These are phyloP conservation scores for Catunica adiposa DNA, from an alignment of 2,329 filamentous ascomycete genomes.

Conservation along the genomic window DNA sequence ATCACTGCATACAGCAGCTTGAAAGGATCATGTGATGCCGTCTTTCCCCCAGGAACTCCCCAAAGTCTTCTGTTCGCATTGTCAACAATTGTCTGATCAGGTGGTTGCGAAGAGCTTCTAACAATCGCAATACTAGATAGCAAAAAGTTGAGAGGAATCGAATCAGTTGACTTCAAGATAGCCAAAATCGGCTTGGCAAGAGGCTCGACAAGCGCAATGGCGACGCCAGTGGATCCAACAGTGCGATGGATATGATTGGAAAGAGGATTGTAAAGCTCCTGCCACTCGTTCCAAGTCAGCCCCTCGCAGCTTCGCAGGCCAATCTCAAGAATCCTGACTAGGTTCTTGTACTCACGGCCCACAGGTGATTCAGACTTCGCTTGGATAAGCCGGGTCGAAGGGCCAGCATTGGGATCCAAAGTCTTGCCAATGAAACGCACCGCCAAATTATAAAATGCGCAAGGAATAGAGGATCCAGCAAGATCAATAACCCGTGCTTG, in stretches of 20 bases:
- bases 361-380: constrained; percentile 19
- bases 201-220: constrained; percentile 53
- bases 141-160: constrained; percentile 19
- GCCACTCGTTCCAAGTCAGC: constrained; percentile 32
- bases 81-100: constrained; percentile 47
- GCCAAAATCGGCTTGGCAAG: constrained; percentile 34
- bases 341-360: constrained; percentile 53
- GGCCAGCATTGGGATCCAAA: background rate
- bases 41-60: constrained; percentile 33
- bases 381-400: background rate
- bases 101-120: constrained; percentile 34
- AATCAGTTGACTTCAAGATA: constrained; percentile 14
- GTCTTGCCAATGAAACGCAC: constrained; percentile 4
- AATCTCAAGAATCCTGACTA: constrained; percentile 49
- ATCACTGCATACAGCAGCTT: constrained; percentile 48
- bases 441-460: constrained; percentile 6
- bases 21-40: constrained; percentile 41
- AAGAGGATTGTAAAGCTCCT: constrained; percentile 39
- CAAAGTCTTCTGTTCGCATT: constrained; percentile 49
- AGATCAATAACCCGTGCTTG: constrained; percentile 2
- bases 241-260: constrained; percentile 41
- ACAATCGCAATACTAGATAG: constrained; percentile 28
- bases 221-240: constrained; percentile 49
- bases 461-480: background rate
- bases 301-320: constrained; percentile 36